phyloP scores from a whole-genome alignment of 129 eudicot species.

The Tagetes patula region DNA sequence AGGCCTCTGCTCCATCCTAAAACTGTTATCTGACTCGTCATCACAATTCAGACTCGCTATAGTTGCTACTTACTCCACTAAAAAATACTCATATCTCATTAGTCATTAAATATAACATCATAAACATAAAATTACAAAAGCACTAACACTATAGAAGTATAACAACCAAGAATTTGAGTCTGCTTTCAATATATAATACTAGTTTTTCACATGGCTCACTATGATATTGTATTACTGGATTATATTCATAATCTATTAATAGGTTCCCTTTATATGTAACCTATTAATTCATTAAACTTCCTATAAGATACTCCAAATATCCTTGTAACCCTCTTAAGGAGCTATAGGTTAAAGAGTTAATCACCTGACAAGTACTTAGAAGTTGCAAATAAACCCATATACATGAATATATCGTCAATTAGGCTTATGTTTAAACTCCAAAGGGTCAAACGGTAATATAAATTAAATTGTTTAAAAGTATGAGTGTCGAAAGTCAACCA shows the following conservation, averaged over 20 bases:
- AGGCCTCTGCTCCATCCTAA: slow-evolving; percentile 93
- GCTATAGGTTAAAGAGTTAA: no score
- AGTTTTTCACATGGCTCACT: background rate
- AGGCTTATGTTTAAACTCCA: background rate
- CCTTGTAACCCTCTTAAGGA: no score
- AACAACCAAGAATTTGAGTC: background rate
- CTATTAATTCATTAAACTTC: no score
- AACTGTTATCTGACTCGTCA: slow-evolving; percentile 71
- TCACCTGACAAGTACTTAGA: no score
- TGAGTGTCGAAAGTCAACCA: background rate
- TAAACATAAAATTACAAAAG: background rate
- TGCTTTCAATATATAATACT: background rate
- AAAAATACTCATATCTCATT: slow-evolving; percentile 9
- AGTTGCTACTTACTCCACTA: slow-evolving; percentile 86
- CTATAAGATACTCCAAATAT: no score
- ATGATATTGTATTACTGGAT: background rate
- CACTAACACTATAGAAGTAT: slow-evolving; percentile 4
- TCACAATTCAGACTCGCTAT: slow-evolving; percentile 72
- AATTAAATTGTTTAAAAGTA: background rate
- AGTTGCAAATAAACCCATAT: no score
- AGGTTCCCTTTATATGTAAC: background rate
- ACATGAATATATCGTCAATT: background rate
- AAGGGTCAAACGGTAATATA: background rate
- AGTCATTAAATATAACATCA: background rate
- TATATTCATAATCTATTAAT: background rate